Evolutionary conservation across 2,329 filamentous ascomycete genomes (phyloP), one percentile per base, ranked within the genome.

Genomic region (Colletotrichum musae): DNA sequence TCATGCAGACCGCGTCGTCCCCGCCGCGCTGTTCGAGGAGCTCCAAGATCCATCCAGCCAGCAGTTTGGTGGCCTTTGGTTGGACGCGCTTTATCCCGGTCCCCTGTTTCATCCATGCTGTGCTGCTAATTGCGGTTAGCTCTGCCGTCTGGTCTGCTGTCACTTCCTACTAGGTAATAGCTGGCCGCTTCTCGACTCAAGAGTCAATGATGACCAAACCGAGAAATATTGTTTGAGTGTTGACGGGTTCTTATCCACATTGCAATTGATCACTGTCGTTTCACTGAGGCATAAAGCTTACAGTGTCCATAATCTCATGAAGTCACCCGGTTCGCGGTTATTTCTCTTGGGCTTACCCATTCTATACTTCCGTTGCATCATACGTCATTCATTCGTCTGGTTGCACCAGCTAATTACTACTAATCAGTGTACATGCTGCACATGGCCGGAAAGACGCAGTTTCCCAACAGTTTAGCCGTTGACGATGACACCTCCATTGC

Each of bases 401-500:
- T 39, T 54, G 43, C 32, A 52, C 50, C 41, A 21, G 53, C 32
- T 56, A 45, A 51, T 59, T 56, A 58, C 52, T 48, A 58, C 32
- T 36, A 21, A 63, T 47, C 58, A 58, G 12, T 39, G 13, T 68
- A 68, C 53, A 50, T 36, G 26, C 18, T n/a, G 16, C 50, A 18
- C 6, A 6, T 21, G 6, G 41, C 32, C 32, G 32, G 32, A 10
- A 36, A 36, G 3, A 10, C 32, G 3, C 32, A 12, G 32, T 3
- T 36, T 10, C 32, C 32, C 12, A 9, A 16, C 10, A 58, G 4
- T 57, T 78, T 77, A 87, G 26, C 86, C 84, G 70, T 85, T 86
- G 32, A 87, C 84, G 50, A 87, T 73, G 5, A 75, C 76, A 5
- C 86, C 85, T 1, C 85, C 85, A 57, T 87, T 87, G 79, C 84